Evolutionary conservation across 495 filamentous ascomycete species (phyloP), one percentile per base, ranked within the genome.

Genomic region (Trichocladium antarcticum): DNA sequence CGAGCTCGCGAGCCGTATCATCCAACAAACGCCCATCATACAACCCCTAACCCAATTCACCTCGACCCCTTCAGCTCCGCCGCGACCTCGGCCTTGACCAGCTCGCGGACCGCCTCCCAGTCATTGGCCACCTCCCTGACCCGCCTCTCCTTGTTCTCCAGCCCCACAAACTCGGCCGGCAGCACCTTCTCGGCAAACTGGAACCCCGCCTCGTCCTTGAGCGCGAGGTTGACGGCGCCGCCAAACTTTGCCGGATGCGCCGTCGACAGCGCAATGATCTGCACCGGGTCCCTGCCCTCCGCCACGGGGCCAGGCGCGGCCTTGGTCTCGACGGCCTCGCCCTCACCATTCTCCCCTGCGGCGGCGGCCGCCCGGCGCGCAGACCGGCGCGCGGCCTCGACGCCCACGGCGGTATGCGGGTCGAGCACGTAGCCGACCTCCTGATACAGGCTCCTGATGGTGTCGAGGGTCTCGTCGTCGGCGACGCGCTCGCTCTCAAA

Each of bases 231-330:
- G 5, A 97, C 89, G 0, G 85, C 88, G 39, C 76, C 74, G 9
- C 79, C 78, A 61, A 96, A 96, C 66, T 97, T 97, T 35, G 89
- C 90, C 3, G 90, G 90, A 68, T 96, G 90, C 8, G 89, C 89
- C 2, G 90, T 97, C 5, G 86, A 84, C 5, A 96, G 77, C 3
- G 87, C 79, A 61, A 98, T 85, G 58, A 42, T 50, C n/a, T n/a
- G n/a, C n/a, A n/a, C n/a, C n/a, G n/a, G n/a, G n/a, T n/a, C n/a
- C n/a, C n/a, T n/a, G n/a, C n/a, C n/a, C n/a, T n/a, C n/a, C n/a
- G n/a, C n/a, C n/a, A n/a, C n/a, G n/a, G n/a, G n/a, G n/a, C n/a
- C n/a, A n/a, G n/a, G n/a, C n/a, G n/a, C n/a, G n/a, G n/a, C n/a
- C n/a, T n/a, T n/a, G n/a, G n/a, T n/a, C n/a, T 27, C 3, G 24